phyloP scores from a whole-genome alignment of 257 asterid genomes.

The Orobanche coerulescens region DNA sequence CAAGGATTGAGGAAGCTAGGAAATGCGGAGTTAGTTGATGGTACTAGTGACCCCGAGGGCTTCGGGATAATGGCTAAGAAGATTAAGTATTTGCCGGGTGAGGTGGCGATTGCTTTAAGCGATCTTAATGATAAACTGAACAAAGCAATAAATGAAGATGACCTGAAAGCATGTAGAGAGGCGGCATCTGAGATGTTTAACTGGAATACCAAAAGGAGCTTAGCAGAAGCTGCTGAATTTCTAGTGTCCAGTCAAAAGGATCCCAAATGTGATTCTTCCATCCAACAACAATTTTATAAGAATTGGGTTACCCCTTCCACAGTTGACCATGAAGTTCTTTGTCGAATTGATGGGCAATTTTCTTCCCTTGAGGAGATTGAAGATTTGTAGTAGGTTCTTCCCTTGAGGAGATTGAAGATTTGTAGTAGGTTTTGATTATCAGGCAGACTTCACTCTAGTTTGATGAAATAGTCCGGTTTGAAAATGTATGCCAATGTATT shows the following conservation, averaged over 20 bases:
- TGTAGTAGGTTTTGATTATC: too few species aligned
- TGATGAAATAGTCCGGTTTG: too few species aligned
- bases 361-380: conserved; percentile 55
- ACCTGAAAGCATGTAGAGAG: conserved; percentile 58
- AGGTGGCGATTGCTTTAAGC: conserved; percentile 35
- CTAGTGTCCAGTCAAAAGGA: conserved; percentile 22
- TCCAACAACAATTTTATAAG: conserved; percentile 13
- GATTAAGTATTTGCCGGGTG: conserved; percentile 41
- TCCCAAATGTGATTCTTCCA: conserved; percentile 14
- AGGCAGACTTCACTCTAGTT: too few species aligned
- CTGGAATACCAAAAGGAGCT: conserved; percentile 22
- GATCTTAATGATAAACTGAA: conserved; percentile 69
- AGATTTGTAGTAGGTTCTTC: conserved; percentile 34
- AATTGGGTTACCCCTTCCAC: conserved; percentile 47
- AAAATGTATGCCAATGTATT: too few species aligned
- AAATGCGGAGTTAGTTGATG: conserved; percentile 31
- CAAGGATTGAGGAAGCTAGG: conserved; percentile 56
- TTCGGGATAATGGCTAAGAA: conserved; percentile 36
- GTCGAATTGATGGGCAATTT: conserved; percentile 45
- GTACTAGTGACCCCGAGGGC: conserved; percentile 35
- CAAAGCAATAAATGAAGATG: conserved; percentile 69
- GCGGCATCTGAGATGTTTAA: conserved; percentile 42
- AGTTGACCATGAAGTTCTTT: conserved; percentile 45
- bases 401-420: too few species aligned
- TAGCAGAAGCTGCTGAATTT: conserved; percentile 22